These are phyloP conservation scores for Nyssa sinensis DNA, from an alignment of 148 eudicot species.

Conservation along the genomic window DNA sequence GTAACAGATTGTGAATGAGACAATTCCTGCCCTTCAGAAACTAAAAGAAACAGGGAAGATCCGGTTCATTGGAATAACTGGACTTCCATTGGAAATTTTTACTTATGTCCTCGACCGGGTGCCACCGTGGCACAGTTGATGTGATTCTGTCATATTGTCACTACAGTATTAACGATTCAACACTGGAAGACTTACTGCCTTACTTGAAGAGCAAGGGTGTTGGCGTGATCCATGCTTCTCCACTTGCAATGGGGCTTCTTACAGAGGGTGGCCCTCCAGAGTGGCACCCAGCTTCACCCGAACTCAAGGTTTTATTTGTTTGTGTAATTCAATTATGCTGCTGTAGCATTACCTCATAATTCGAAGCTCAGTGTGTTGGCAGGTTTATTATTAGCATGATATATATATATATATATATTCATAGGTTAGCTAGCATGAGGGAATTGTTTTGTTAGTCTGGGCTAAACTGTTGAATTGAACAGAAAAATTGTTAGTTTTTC, in stretches of 20 bases:
- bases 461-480: not conserved
- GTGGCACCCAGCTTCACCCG: slow-evolving; percentile 97
- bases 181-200: slow-evolving; percentile 80
- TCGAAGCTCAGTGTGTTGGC: no score
- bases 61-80: slow-evolving; percentile 90
- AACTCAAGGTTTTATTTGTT: slow-evolving; percentile 55
- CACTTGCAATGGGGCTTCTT: slow-evolving; percentile 97
- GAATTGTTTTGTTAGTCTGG: not conserved
- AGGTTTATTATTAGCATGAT: not conserved
- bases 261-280: slow-evolving; percentile 93
- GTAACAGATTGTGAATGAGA: slow-evolving; percentile 83
- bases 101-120: slow-evolving; percentile 90
- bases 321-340: not conserved
- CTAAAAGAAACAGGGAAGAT: slow-evolving; percentile 85
- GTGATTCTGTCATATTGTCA: slow-evolving; percentile 94
- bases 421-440: no score
- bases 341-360: not conserved
- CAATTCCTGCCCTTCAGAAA: slow-evolving; percentile 93
- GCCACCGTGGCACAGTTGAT: slow-evolving; percentile 81
- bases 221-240: slow-evolving; percentile 95
- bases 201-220: slow-evolving; percentile 92
- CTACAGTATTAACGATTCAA: slow-evolving; percentile 76
- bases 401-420: no score
- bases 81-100: slow-evolving; percentile 83
- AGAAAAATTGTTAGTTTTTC: not conserved